These are phyloP conservation scores for Telfairia occidentalis DNA, from an alignment of 331 rosid species.

Conservation along the genomic window DNA sequence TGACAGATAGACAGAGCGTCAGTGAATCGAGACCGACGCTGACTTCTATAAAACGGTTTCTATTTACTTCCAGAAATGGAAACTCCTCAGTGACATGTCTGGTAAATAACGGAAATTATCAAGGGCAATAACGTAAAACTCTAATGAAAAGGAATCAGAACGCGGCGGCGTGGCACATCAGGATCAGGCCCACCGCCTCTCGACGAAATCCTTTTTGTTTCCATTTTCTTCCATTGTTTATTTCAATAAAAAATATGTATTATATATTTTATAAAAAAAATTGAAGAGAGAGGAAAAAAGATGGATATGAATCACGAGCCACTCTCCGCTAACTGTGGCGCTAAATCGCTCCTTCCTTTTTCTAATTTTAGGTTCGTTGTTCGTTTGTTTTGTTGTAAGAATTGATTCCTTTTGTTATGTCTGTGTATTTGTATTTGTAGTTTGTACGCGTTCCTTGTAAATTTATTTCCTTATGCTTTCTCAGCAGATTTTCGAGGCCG, in stretches of 20 bases:
- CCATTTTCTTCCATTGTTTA: background rate
- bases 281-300: background rate
- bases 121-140: background rate
- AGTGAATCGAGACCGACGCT: background rate
- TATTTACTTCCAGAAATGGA: background rate
- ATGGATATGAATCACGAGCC: slow-evolving; percentile 3
- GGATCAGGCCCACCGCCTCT: slow-evolving; percentile 6
- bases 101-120: background rate
- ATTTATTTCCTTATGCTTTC: background rate
- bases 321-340: slow-evolving; percentile 18
- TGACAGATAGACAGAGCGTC: too few relatives aligned
- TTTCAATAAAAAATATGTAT: background rate
- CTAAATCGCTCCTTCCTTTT: background rate
- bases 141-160: background rate
- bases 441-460: background rate
- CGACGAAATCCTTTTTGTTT: background rate
- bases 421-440: background rate
- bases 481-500: background rate
- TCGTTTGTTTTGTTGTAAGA: background rate
- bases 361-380: background rate
- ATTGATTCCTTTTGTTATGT: background rate
- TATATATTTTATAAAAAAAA: too few relatives aligned
- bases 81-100: background rate
- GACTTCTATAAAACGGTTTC: background rate
- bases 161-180: background rate